Conservation (phyloP, 1,284 basidiomycete species). For the Rhodotorula sp. region DNA sequence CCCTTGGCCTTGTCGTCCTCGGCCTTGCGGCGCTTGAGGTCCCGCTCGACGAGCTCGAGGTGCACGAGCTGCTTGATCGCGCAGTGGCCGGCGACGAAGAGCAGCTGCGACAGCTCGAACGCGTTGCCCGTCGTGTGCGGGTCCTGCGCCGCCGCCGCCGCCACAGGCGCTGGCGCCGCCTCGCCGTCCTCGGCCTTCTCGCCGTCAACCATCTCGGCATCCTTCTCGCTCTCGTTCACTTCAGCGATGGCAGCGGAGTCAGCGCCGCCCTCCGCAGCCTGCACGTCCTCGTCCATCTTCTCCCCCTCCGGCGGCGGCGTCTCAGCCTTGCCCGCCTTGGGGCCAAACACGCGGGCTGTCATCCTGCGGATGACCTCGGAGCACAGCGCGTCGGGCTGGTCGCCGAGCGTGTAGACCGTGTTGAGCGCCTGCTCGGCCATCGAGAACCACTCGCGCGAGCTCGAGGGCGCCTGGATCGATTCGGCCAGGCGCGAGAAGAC, state of each 20-base stretch:
- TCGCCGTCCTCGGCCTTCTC: background rate
- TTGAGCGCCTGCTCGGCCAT: constrained; percentile 97
- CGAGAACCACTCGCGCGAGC: constrained; percentile 88
- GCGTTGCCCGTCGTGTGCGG: constrained; percentile 62
- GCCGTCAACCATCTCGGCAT: background rate
- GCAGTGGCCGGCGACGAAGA: constrained; percentile 94
- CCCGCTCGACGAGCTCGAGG: constrained; percentile 93
- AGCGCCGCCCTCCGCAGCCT: background rate
- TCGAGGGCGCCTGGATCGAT: constrained; percentile 71
- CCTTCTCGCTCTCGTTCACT: background rate
- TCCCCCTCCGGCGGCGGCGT: background rate
- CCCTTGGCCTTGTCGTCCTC: constrained; percentile 66
- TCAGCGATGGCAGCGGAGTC: background rate
- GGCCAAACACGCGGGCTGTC: constrained; percentile 69
- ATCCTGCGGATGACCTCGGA: constrained; percentile 79
- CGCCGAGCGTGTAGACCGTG: constrained; percentile 89
- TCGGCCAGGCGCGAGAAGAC: constrained; percentile 83
- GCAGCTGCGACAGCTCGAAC: constrained; percentile 83
- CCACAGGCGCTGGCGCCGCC: background rate
- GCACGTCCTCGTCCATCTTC: constrained; percentile 2
- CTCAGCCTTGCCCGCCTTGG: background rate
- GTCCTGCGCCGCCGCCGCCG: background rate
- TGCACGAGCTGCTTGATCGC: constrained; percentile 98
- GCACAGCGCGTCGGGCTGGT: constrained; percentile 88
- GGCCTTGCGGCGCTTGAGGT: constrained; percentile 95